Base-by-base conservation (phyloP, 129 eudicot genomes). In the Saussurea involucrata region DNA sequence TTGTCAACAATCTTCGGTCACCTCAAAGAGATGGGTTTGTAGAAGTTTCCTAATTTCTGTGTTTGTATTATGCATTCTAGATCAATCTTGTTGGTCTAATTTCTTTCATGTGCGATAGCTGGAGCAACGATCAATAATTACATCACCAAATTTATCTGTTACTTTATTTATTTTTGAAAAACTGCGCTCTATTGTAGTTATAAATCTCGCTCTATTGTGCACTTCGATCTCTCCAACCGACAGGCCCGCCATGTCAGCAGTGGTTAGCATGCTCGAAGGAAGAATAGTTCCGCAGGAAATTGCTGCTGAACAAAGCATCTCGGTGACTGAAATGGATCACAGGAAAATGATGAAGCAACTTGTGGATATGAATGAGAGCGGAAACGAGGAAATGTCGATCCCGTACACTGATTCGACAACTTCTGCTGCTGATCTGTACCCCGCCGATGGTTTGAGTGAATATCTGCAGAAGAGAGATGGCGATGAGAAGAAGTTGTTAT, bases 241-340 rank as follows among this genome's bases (percentile, higher is more conserved):
- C 12, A 78, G 90, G 66, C 95, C 95, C 4, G 11, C 71, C 17
- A 89, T 89, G 95, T 89, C 95, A 9, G 22, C 85, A 17, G 95
- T 83, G 2, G 89, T 89, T 63, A 84, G 95, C 86, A 87, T 89
- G 71, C 91, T 89, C 1, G 91, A 87, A 81, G 86, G 89, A n/a
- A 75, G 73, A 77, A 75, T 61, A 6, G 76, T 72, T 53, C 37
- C 79, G 60, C 24, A n/a, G 33, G 81, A 13, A 8, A 63, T 67
- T 60, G 60, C 25, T 64, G 24, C 33, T 24, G 82, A 82, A 31
- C 71, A 76, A 20, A 82, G 70, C 31, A 34, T 18, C 24, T 66
- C 81, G 18, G 24, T 6, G 70, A 79, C 63, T 0, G 44, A 73
- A 24, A 27, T 20, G n/a, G 64, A 77, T 13, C 44, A 53, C 4